These are phyloP conservation scores for Rhamnella rubrinervis DNA, from an alignment of 331 rosid genomes.

Conservation along the genomic window DNA sequence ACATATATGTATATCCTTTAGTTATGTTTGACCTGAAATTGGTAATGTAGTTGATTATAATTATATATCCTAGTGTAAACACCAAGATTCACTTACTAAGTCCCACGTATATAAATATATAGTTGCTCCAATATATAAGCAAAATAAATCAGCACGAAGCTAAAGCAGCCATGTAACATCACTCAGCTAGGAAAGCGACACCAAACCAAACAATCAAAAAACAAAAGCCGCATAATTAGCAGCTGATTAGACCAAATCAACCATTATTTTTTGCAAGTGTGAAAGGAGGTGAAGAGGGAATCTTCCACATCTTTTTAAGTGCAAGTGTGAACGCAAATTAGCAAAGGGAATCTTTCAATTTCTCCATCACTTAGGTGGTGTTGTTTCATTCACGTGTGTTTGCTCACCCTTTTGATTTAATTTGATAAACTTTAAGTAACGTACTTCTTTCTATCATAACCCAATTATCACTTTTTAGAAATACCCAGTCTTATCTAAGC, in stretches of 20 bases:
- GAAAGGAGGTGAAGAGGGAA: constrained; percentile 30
- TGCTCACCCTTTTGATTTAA: constrained; percentile 1
- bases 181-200: neutral
- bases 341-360: constrained; percentile 38
- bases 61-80: no score
- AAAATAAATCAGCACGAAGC: no score
- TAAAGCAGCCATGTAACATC: no score
- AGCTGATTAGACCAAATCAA: neutral
- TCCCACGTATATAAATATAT: no score
- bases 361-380: constrained; percentile 9
- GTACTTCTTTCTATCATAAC: constrained; percentile 10
- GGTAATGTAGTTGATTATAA: no score
- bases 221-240: neutral
- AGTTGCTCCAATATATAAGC: no score
- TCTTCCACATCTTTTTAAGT: neutral
- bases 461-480: constrained; percentile 9
- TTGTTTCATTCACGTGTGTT: constrained; percentile 25
- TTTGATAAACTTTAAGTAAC: neutral
- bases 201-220: neutral
- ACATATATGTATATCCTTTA: no score
- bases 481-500: neutral
- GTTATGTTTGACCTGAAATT: no score
- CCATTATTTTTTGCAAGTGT: constrained; percentile 24
- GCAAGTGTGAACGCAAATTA: constrained; percentile 54
- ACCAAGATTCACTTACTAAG: no score